These are phyloP conservation scores for Cairneyella variabilis DNA, from an alignment of 495 filamentous ascomycete genomes.

Conservation along the genomic window DNA sequence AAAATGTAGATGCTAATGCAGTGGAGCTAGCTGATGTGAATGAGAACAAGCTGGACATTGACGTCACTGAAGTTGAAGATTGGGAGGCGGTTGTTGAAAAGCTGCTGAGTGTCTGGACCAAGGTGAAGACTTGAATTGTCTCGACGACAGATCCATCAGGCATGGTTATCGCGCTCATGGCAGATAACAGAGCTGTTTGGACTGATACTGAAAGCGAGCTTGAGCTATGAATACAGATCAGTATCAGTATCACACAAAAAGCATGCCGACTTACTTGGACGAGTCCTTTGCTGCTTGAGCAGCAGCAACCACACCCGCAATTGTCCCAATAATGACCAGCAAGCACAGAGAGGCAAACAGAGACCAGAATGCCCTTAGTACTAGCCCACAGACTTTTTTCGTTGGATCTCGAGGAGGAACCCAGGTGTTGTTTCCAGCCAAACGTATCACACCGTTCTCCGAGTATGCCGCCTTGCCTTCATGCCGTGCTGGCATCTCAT, in stretches of 20 bases:
- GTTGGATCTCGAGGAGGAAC: not conserved
- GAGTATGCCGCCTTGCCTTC: not conserved
- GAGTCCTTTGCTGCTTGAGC: not conserved
- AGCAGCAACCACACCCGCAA: not conserved
- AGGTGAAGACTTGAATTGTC: too few relatives aligned
- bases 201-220: not conserved
- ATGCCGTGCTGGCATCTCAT: slow-evolving; percentile 12
- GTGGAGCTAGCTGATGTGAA: too few relatives aligned
- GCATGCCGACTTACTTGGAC: not conserved
- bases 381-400: slow-evolving; percentile 2
- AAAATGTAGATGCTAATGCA: too few relatives aligned
- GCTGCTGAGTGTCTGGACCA: too few relatives aligned
- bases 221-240: not conserved
- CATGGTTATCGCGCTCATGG: too few relatives aligned
- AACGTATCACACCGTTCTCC: not conserved
- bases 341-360: not conserved
- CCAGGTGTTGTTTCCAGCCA: slow-evolving; percentile 1
- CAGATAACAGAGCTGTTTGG: too few relatives aligned
- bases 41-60: too few relatives aligned
- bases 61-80: too few relatives aligned
- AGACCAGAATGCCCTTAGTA: not conserved
- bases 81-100: too few relatives aligned
- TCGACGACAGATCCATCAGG: too few relatives aligned
- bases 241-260: not conserved
- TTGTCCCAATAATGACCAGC: not conserved